Percentiles rank a stretch among this genome's conserved stretches.
These are phyloP conservation scores for Acrasis kona DNA, from an alignment of 78 protist genomes.

Conservation along the genomic window DNA sequence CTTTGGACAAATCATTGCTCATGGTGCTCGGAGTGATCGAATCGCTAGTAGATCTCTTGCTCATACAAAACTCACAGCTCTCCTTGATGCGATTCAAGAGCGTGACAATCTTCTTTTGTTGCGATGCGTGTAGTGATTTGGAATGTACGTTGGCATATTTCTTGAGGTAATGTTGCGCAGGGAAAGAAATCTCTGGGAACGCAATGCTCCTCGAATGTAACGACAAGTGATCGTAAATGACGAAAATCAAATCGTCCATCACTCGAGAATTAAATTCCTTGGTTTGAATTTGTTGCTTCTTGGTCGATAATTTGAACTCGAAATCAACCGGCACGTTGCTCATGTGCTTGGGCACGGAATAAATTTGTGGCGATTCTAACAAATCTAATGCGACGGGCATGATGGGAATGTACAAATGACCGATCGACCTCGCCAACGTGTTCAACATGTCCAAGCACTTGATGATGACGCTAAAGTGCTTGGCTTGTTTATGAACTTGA, in stretches of 20 bases:
- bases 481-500: conserved; percentile 10
- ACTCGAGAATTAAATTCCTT: conserved; percentile 26
- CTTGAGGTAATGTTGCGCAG: conserved; percentile 12
- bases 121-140: neutral
- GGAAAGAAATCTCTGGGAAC: conserved; percentile 64
- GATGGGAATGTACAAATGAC: conserved; percentile 28
- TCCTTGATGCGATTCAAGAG: neutral
- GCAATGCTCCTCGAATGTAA: conserved; percentile 35
- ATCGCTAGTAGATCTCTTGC: neutral
- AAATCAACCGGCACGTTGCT: conserved; percentile 14
- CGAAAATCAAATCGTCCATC: neutral
- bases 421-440: conserved; percentile 19
- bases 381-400: conserved; percentile 28
- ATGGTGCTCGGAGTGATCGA: neutral
- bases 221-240: conserved; percentile 28
- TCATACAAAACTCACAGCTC: neutral
- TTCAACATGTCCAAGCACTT: conserved; percentile 24
- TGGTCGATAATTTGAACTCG: conserved; percentile 9
- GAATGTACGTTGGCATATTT: neutral
- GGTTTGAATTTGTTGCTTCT: neutral
- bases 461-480: conserved; percentile 62
- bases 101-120: neutral
- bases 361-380: neutral
- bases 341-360: neutral
- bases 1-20: too few relatives aligned